Evolutionary conservation across 164 flowering plant genomes (phyloP).

Genomic region (Magnolia kwangsiensis): DNA sequence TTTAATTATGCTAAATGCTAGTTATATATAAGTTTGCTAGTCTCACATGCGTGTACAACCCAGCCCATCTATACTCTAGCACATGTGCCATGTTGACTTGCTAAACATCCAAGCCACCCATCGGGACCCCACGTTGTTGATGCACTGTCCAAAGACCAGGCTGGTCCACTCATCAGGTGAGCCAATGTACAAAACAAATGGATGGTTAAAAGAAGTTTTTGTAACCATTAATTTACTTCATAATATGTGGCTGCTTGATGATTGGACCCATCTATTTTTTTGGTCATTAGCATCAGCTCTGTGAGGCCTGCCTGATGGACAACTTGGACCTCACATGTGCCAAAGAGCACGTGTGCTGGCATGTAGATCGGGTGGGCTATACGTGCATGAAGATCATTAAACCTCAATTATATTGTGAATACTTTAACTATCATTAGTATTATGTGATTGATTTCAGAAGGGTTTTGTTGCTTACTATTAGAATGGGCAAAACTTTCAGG

Average conservation of each 20-base stretch:
- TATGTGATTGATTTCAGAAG: neutral
- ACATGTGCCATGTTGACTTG: neutral
- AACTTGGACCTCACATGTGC: no score
- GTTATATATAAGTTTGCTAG: neutral
- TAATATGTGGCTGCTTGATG: no score
- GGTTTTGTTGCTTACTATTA: neutral
- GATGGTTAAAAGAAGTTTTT: no score
- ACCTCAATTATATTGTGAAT: neutral
- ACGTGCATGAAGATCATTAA: neutral
- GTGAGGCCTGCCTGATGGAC: no score
- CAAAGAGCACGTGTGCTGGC: neutral
- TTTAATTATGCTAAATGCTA: neutral
- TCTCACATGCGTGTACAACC: neutral
- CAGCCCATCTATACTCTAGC: neutral
- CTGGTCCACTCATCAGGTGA: no score
- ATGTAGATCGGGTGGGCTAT: neutral
- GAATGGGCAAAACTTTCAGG: constrained; percentile 41
- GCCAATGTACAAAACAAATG: no score
- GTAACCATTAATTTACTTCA: no score
- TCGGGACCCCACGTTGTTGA: no score
- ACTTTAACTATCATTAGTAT: neutral
- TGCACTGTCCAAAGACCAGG: no score
- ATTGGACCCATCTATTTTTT: neutral
- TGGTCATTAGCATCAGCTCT: neutral
- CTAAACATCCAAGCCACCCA: neutral